phyloP scores from a whole-genome alignment of 208 protist species.

The Novymonas esmeraldas region DNA sequence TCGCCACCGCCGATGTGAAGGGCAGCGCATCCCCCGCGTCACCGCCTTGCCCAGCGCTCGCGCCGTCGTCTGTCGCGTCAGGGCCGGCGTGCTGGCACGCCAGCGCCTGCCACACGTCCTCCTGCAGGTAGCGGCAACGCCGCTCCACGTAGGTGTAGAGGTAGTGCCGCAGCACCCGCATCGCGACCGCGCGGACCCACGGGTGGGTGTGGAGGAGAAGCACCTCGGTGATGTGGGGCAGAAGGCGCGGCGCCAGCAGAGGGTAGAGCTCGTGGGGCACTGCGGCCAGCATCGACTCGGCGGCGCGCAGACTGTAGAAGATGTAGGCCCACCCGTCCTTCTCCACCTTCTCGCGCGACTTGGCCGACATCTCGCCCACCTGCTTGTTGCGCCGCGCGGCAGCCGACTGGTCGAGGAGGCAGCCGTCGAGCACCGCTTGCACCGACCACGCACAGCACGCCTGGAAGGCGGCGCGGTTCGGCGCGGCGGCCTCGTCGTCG shows the following conservation, averaged over 20 bases:
- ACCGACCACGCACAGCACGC: slow-evolving; percentile 73
- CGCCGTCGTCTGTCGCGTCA: slow-evolving; percentile 3
- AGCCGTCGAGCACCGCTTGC: slow-evolving; percentile 53
- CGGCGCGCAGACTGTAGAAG: slow-evolving; percentile 82
- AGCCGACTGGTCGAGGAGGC: slow-evolving; percentile 63
- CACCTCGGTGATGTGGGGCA: slow-evolving; percentile 43
- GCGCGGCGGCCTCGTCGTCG: slow-evolving; percentile 16
- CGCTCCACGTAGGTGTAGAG: slow-evolving; percentile 76
- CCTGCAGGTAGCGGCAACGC: slow-evolving; percentile 49
- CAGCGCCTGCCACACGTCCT: slow-evolving; percentile 31
- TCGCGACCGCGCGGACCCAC: slow-evolving; percentile 77
- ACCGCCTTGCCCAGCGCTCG: not conserved
- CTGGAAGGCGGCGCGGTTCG: slow-evolving; percentile 43
- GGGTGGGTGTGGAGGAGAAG: slow-evolving; percentile 80
- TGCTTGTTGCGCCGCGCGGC: slow-evolving; percentile 30
- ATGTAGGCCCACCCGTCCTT: slow-evolving; percentile 72
- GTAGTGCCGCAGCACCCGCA: slow-evolving; percentile 80
- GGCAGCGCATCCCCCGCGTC: not conserved
- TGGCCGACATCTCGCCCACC: slow-evolving; percentile 33
- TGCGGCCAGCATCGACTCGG: slow-evolving; percentile 60
- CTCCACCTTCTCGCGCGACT: slow-evolving; percentile 62
- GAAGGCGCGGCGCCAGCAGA: slow-evolving; percentile 37
- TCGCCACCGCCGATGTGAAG: not conserved
- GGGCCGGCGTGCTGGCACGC: slow-evolving; percentile 2
- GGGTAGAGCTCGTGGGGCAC: slow-evolving; percentile 59